A percentile compares a stretch with the other conserved stretches of the same genome.
Evolutionary conservation across 768 basidiomycete genomes (phyloP).

Genomic region (Amylocystis lapponica): DNA sequence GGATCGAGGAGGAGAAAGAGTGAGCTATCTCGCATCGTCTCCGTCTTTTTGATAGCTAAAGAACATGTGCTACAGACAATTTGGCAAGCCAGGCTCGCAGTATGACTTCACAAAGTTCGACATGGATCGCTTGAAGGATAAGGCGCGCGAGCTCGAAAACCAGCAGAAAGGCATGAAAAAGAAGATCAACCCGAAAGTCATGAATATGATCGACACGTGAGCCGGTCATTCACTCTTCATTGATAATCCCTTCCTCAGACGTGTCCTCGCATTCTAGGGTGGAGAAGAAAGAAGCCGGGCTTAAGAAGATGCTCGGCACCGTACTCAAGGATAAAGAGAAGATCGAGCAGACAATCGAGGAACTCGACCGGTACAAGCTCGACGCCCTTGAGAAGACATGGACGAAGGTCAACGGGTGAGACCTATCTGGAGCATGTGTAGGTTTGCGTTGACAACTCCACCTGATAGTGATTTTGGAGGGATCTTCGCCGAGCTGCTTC

Average conservation of each 20-base stretch:
- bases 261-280: conserved; percentile 44
- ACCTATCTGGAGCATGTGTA: conserved; percentile 2
- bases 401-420: conserved; percentile 90
- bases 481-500: conserved; percentile 92
- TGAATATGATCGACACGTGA: conserved; percentile 93
- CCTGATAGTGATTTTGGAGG: conserved; percentile 86
- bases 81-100: conserved; percentile 72
- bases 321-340: conserved; percentile 92
- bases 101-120: conserved; percentile 77
- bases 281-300: conserved; percentile 85
- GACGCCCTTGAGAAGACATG: conserved; percentile 93
- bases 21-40: conserved; percentile 37
- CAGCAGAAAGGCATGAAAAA: conserved; percentile 87
- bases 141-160: conserved; percentile 68
- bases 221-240: conserved; percentile 17
- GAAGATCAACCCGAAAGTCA: conserved; percentile 92
- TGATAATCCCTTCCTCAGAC: conserved; percentile 3
- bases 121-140: conserved; percentile 50
- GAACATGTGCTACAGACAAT: conserved; percentile 55
- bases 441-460: neutral
- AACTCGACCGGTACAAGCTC: conserved; percentile 90
- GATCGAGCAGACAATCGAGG: conserved; percentile 90
- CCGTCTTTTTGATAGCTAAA: neutral
- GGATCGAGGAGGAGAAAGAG: conserved; percentile 89
- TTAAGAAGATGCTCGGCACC: conserved; percentile 83